Evolutionary conservation across 1,284 basidiomycete species (phyloP).

Genomic region (Moesziomyces aphidis): DNA sequence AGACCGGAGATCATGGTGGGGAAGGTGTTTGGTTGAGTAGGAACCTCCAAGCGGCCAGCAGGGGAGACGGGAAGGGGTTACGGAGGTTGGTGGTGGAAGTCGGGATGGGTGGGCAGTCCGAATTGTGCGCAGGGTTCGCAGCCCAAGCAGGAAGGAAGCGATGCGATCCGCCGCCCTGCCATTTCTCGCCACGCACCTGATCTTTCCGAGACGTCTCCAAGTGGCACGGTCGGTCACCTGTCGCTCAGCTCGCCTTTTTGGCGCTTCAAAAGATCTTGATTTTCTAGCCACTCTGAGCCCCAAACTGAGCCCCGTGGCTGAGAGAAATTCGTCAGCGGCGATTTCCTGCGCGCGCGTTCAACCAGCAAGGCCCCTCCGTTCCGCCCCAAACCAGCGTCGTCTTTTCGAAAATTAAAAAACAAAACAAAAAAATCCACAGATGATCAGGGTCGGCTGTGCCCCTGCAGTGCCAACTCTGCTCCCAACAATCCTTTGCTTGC

Average conservation of each 20-base stretch:
- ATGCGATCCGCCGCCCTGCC: not conserved
- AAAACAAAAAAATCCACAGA: not conserved
- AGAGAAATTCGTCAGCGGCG: too few species aligned
- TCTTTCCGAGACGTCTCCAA: not conserved
- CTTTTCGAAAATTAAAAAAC: not conserved
- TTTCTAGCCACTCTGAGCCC: not conserved
- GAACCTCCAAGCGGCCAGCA: conserved; percentile 17
- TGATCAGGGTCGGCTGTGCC: not conserved
- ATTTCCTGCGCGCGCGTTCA: too few species aligned
- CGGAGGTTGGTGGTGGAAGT: conserved; percentile 8
- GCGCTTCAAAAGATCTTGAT: not conserved
- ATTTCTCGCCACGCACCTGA: not conserved
- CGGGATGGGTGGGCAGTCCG: conserved; percentile 5
- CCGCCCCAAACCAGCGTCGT: not conserved
- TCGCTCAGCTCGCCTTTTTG: not conserved
- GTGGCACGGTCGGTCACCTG: not conserved
- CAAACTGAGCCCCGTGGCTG: too few species aligned
- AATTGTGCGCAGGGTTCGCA: conserved; percentile 12
- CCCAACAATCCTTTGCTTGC: conserved; percentile 11
- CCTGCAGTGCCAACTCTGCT: not conserved
- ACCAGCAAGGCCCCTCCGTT: too few species aligned
- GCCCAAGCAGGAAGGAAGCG: not conserved
- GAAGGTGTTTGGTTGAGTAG: not conserved
- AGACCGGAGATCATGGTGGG: conserved; percentile 50
- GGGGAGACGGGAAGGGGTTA: conserved; percentile 3